phyloP scores from a whole-genome alignment of 345 rosid species.

The Cochlearia excelsa region DNA sequence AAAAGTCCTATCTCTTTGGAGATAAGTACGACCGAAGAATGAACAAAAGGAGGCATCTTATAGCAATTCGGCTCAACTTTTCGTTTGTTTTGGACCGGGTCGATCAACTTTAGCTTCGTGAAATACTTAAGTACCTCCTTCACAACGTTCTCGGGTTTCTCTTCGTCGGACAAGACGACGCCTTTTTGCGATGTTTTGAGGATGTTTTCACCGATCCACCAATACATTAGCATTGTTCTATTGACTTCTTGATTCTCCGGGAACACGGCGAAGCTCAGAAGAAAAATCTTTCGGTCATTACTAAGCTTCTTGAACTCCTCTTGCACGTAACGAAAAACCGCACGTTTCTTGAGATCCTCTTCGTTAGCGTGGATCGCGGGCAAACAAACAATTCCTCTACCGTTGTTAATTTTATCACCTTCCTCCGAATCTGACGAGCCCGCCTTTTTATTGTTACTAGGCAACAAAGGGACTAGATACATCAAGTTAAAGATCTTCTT shows the following conservation, averaged over 20 bases:
- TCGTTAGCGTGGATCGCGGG: conserved; percentile 21
- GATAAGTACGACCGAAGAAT: conserved; percentile 39
- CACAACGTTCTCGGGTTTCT: conserved; percentile 20
- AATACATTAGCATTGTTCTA: conserved; percentile 44
- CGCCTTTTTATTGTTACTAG: conserved; percentile 17
- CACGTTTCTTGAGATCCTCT: conserved; percentile 2
- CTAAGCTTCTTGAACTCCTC: conserved; percentile 15
- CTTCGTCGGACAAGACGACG: neutral
- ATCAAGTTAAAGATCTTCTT: conserved; percentile 39
- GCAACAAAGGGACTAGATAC: conserved; percentile 34
- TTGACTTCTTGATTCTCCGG: conserved; percentile 46
- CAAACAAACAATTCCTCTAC: conserved; percentile 16
- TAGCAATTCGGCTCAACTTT: conserved; percentile 31
- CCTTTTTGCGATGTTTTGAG: neutral
- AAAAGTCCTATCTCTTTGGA: conserved; percentile 34
- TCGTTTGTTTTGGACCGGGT: conserved; percentile 36
- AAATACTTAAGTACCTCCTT: conserved; percentile 24
- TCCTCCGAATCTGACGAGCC: conserved; percentile 7
- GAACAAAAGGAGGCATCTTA: conserved; percentile 46
- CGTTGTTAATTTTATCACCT: neutral
- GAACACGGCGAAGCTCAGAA: conserved; percentile 47
- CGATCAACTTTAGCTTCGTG: conserved; percentile 29
- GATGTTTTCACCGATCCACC: conserved; percentile 59
- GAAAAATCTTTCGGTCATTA: conserved; percentile 13
- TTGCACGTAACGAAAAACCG: conserved; percentile 4